phyloP scores from a whole-genome alignment of 2,329 filamentous ascomycete species.

The Phialophora expanda region DNA sequence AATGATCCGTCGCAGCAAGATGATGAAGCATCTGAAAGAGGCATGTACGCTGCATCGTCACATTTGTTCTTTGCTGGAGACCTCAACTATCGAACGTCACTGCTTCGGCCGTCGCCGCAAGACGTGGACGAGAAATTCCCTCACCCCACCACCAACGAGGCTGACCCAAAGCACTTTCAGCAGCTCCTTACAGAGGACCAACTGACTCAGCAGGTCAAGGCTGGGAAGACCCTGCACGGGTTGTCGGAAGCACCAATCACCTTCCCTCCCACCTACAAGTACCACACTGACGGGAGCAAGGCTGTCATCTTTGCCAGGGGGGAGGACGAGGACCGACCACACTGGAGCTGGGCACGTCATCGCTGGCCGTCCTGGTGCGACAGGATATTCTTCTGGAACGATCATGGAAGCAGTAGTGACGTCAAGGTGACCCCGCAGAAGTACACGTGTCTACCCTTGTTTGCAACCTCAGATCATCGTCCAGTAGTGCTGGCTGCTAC shows the following conservation, averaged over 20 bases:
- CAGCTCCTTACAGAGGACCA: conserved; percentile 77
- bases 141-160: conserved; percentile 54
- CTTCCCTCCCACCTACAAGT: conserved; percentile 96
- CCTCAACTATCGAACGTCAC: conserved; percentile 89
- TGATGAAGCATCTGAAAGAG: conserved; percentile 33
- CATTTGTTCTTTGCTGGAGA: conserved; percentile 89
- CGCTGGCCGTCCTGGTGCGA: conserved; percentile 95
- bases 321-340: conserved; percentile 43
- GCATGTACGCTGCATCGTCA: conserved; percentile 74
- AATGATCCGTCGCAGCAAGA: conserved; percentile 37
- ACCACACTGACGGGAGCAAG: conserved; percentile 54
- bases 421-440: conserved; percentile 59
- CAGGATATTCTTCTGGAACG: conserved; percentile 75
- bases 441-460: conserved; percentile 78
- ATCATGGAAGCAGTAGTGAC: conserved; percentile 53
- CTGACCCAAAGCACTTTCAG: conserved; percentile 66
- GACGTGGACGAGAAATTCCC: conserved; percentile 66
- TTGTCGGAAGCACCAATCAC: conserved; percentile 73
- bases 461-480: conserved; percentile 85
- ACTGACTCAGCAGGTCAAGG: conserved; percentile 71
- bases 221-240: conserved; percentile 75
- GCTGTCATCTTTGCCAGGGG: conserved; percentile 46
- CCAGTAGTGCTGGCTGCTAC: conserved; percentile 74
- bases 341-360: conserved; percentile 77
- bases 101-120: conserved; percentile 64